These are phyloP conservation scores for Monosporozyma yasuniensis DNA, from an alignment of 805 yeast genomes.

Conservation along the genomic window DNA sequence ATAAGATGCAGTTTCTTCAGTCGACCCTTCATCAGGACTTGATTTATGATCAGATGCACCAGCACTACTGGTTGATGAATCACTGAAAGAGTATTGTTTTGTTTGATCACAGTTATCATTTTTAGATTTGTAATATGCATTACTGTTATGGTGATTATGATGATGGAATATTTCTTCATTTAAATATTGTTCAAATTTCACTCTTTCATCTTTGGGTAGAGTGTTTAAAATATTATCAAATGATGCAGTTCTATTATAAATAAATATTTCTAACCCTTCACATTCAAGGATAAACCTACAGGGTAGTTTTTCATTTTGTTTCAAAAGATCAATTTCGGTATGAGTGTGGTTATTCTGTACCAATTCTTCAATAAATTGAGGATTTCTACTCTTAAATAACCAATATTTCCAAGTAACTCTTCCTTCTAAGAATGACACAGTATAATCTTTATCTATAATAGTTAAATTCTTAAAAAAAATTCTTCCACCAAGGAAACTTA, in stretches of 20 bases:
- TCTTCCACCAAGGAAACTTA: constrained; percentile 79
- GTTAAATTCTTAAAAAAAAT: constrained; percentile 68
- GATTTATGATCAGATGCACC: not conserved
- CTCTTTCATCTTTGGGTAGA: constrained; percentile 18
- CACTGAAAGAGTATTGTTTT: constrained; percentile 4
- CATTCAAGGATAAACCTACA: constrained; percentile 48
- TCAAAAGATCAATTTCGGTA: not conserved
- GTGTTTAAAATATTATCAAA: constrained; percentile 53
- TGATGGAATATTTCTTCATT: constrained; percentile 12
- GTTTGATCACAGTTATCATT: not conserved
- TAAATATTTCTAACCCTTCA: constrained; percentile 75
- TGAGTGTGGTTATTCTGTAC: constrained; percentile 11
- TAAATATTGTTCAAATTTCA: constrained; percentile 14
- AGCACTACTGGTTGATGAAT: not conserved
- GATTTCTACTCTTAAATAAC: constrained; percentile 41
- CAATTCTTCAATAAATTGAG: constrained; percentile 11
- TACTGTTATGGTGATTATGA: not conserved
- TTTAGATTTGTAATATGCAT: not conserved
- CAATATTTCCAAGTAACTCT: constrained; percentile 88
- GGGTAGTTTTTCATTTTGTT: constrained; percentile 42
- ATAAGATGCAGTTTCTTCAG: not conserved
- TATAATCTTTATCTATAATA: constrained; percentile 62
- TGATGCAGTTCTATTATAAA: constrained; percentile 71
- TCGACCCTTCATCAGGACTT: not conserved
- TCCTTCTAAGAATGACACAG: constrained; percentile 62